Base-by-base conservation (phyloP, 345 rosid species). In the Zanthoxylum bungeanum region DNA sequence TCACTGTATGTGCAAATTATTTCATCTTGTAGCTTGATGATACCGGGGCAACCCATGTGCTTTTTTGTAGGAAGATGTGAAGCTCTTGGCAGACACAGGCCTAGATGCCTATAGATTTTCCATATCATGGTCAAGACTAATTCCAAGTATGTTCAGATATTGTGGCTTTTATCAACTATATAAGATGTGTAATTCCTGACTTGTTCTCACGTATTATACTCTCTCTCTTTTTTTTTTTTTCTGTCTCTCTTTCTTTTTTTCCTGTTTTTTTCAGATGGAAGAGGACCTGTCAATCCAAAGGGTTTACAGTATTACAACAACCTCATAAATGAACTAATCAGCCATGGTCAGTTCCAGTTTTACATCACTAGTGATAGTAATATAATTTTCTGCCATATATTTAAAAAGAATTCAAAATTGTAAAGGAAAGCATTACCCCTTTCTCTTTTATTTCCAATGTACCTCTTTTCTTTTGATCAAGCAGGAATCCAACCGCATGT, bases 91-190 rank as follows among this genome's bases (percentile, higher is more conserved):
- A 65, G 84, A 83, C 36, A 79, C 80, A 19, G 87, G 90, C 19
- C 74, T 89, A 50, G 90, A 86, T 36, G 93, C 93, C 71, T 91
- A 86, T 63, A 85, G 88, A 76, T 89, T 88, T 77, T 91, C 93
- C 66, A 89, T 89, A 68, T 89, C 97, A 21, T 89, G 90, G 93
- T 84, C 95, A 21, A 88, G 95, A 68, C 93, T 91, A 55, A 84
- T 89, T 56, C 97, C 90, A 30, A 69, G 97, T 89, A 85, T 14
- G 72, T 11, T 60, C 30, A 64, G 50, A 51, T 40, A 31, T 62
- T 24, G 40, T 66, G 27, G 21, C 9, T 62, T 33, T 57, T 47
- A 31, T 59, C 68, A 46, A 27, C 21, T 3, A 52, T 33, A 3
- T 22, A 16, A 21, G 42, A 5, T 31, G 1, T 37, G 52, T 34